These are phyloP conservation scores for Pseudonitzschia pungens DNA, from an alignment of 108 stramenopile genomes.

Conservation along the genomic window DNA sequence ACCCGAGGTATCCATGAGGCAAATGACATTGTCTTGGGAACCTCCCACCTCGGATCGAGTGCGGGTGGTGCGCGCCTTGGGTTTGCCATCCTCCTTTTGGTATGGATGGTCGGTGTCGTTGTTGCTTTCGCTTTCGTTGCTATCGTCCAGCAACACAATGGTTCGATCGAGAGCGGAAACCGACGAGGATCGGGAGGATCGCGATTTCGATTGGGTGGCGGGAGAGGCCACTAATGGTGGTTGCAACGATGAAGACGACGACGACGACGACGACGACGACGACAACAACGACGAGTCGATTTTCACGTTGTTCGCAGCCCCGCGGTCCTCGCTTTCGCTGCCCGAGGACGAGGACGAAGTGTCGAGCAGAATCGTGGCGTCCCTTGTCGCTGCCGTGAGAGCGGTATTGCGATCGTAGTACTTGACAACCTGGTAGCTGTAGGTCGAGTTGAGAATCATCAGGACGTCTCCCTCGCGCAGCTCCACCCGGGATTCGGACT, in stretches of 20 bases:
- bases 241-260: not conserved
- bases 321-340: not conserved
- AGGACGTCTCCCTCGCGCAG: not conserved
- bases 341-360: not conserved
- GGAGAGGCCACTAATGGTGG: too few relatives aligned
- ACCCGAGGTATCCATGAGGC: not conserved
- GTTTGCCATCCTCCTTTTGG: not conserved
- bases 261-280: not conserved
- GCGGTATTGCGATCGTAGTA: not conserved
- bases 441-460: not conserved
- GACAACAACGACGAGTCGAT: not conserved
- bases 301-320: too few relatives aligned
- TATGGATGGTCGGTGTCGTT: not conserved
- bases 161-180: not conserved
- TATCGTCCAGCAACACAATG: not conserved
- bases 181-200: not conserved
- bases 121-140: not conserved
- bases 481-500: not conserved
- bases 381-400: not conserved
- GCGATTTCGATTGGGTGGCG: not conserved
- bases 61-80: too few relatives aligned
- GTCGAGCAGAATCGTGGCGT: not conserved
- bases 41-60: too few relatives aligned
- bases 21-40: not conserved
- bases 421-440: not conserved